Base-by-base conservation (phyloP, 441 rosid genomes). In the Capsella rubella region DNA sequence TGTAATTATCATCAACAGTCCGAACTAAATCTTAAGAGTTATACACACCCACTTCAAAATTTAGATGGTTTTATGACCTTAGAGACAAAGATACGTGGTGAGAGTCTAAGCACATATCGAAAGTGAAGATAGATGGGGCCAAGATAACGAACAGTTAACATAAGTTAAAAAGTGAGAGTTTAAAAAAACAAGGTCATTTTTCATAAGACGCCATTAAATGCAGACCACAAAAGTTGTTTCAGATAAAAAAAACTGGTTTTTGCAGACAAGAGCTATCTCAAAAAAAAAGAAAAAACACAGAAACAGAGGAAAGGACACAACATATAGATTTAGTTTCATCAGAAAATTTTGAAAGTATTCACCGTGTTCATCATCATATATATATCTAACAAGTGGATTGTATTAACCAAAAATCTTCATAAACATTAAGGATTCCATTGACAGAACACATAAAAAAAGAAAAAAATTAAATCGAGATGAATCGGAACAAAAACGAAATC, bases 41-140 rank as follows among this genome's bases (percentile, higher is more conserved):
- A 40, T 49, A 46, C 50, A 46, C 16, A 6, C 21, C 10, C 1
- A 16, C 11, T 8, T 8, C 27, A 47, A 45, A n/a, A 8, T 3
- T 49, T 3, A 49, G 53, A 6, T 49, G 28, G 8, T 66, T 65
- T 49, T 14, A 16, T 9, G 57, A 75, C 51, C 52, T 1, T 61
- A 28, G 69, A 2, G 59, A 69, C 39, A 54, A 63, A 40, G 32
- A 68, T 32, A 57, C 47, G 59, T 69, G 79, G 74, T 53, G 70
- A 68, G 56, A 40, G 61, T 16, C 14, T 49, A 49, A 64, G 58
- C 58, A 64, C 6, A 64, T 31, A 56, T 21, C 6, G 52, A 74
- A 74, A 61, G 43, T 62, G 64, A 47, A 63, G 31, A 64, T 42
- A 71, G 63, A 71, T 69, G 55, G 47, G 67, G 16, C 49, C 72